Conservation (phyloP, 2,329 filamentous ascomycete genomes). For the Teratosphaeriaceae sp. region DNA sequence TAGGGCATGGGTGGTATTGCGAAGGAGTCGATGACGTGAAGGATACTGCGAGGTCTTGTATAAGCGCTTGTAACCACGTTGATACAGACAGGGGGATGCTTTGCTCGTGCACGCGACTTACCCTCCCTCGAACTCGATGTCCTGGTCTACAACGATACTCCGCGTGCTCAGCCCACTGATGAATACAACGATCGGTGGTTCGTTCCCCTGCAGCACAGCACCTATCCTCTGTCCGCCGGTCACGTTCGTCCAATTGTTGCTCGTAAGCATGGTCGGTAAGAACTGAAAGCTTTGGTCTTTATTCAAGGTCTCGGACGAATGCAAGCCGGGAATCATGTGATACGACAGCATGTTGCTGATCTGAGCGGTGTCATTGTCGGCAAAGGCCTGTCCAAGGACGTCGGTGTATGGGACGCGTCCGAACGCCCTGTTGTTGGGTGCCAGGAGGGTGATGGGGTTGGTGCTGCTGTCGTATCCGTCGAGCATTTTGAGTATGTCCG, state of each 20-base stretch:
- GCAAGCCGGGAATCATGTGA: constrained; percentile 10
- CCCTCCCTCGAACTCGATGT: constrained; percentile 37
- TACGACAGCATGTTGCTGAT: constrained; percentile 12
- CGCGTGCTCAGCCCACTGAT: constrained; percentile 38
- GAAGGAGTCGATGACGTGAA: constrained; percentile 49
- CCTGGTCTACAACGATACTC: constrained; percentile 24
- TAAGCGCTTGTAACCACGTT: neutral
- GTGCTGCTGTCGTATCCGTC: constrained; percentile 15
- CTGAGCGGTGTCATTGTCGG: constrained; percentile 10
- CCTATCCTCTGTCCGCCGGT: constrained; percentile 45
- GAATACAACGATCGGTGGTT: constrained; percentile 33
- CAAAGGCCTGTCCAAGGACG: constrained; percentile 9
- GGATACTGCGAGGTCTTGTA: constrained; percentile 34
- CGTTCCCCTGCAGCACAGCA: constrained; percentile 35
- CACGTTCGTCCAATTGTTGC: constrained; percentile 42
- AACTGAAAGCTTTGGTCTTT: constrained; percentile 29
- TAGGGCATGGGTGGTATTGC: constrained; percentile 43
- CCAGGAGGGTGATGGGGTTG: constrained; percentile 34
- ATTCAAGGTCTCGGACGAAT: constrained; percentile 12
- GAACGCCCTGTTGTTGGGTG: constrained; percentile 33
- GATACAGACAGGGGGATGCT: neutral
- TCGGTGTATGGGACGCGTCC: constrained; percentile 21
- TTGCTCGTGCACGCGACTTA: too few species aligned
- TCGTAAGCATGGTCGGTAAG: constrained; percentile 39
- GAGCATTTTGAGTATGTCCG: constrained; percentile 27